Evolutionary conservation across 148 eudicot species (phyloP).

Genomic region (Suaeda aralocaspica): DNA sequence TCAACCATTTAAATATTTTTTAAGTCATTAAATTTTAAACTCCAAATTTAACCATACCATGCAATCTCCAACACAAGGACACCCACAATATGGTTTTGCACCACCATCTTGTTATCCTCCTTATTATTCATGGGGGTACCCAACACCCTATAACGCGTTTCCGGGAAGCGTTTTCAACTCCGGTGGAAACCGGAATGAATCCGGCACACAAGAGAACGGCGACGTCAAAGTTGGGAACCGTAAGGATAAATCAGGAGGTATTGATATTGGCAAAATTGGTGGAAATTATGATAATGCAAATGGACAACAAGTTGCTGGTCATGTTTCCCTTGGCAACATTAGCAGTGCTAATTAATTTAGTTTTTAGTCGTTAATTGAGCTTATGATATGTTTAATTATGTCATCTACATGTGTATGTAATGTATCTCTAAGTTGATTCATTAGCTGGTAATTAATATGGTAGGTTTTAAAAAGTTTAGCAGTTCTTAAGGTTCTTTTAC

Average conservation of each 20-base stretch:
- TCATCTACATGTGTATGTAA: too few species aligned
- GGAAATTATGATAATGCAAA: constrained; percentile 16
- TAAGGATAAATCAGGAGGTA: constrained; percentile 19
- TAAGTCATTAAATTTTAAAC: not conserved
- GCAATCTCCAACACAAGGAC: constrained; percentile 22
- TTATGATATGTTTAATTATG: not conserved
- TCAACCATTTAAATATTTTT: too few species aligned
- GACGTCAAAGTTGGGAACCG: constrained; percentile 18
- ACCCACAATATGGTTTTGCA: constrained; percentile 16
- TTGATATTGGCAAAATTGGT: constrained; percentile 24
- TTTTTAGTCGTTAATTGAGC: not conserved
- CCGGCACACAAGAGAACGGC: constrained; percentile 26
- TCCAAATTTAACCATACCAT: constrained; percentile 8
- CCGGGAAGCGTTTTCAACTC: constrained; percentile 31
- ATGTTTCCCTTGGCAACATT: constrained; percentile 24
- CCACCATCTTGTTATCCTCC: constrained; percentile 24
- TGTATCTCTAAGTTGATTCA: too few species aligned
- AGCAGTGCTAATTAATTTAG: not conserved
- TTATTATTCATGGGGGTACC: constrained; percentile 28
- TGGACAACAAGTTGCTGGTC: constrained; percentile 15
- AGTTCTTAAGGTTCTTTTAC: too few species aligned
- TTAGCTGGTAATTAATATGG: too few species aligned
- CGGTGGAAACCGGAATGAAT: constrained; percentile 26
- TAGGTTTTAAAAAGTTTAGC: too few species aligned
- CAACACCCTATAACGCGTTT: constrained; percentile 30